Evolutionary conservation across 768 basidiomycete species (phyloP), one percentile per base, ranked within the genome.

Genomic region (Dentipellis sp.): DNA sequence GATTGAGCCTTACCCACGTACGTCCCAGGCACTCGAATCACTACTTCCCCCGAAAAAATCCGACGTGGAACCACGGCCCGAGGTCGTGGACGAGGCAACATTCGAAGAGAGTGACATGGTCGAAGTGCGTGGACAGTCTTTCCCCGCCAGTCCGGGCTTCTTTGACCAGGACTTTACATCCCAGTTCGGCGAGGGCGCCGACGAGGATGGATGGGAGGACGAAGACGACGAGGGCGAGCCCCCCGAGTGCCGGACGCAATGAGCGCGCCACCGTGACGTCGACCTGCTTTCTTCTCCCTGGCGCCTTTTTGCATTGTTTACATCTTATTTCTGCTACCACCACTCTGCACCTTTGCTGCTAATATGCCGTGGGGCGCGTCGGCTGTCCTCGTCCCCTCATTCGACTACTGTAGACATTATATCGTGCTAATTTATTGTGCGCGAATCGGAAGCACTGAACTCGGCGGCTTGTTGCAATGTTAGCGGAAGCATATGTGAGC

Each of bases 71-170:
- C 91, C 91, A 14, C 74, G 71, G 60, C 88, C 90, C 10, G 82
- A 76, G 52, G 72, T 84, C 56, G 81, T 92, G 49, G 86, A 88
- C 59, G 78, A 86, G 60, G 85, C 75, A 29, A 73, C 76, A 60
- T 89, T 79, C 68, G 88, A 90, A 71, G 84, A 86, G 70, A 81
- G 79, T 69, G 84, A 84, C 71, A 79, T 89, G 73, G 80, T 81
- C 67, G 87, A 90, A 74, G 88, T 91, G 82, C 83, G 89, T 86
- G 77, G 75, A 72, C 78, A 79, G 75, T 82, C 78, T 80, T 85
- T 84, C 74, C 79, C 81, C 75, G 81, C 84, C 78, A 77, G 78
- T 68, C 74, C 77, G 67, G 78, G 78, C 68, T 88, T 87, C 83
- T 88, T 86, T 84, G 86, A 88, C 70, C 78, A 79, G 68, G 83